Evolutionary conservation across 2,329 filamentous ascomycete genomes (phyloP), one percentile per base, ranked within the genome.

Genomic region (Apiospora aurea): DNA sequence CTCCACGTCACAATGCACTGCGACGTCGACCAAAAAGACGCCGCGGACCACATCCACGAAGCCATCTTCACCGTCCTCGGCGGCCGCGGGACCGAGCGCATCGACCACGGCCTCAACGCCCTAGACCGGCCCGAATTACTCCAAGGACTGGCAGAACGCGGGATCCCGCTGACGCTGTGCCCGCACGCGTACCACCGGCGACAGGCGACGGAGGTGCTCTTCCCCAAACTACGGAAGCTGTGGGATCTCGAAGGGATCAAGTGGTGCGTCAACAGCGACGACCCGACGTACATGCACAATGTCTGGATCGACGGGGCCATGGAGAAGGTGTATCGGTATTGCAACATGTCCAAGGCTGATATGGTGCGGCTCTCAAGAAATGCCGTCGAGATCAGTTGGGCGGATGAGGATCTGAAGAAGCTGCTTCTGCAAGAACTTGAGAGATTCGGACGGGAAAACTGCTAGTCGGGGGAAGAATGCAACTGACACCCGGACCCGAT

Each of bases 251-350:
- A 78, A 7, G 85, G 84, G 0, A 81, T 87, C n/a, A 83, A 82
- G 64, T 80, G 87, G 67, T 83, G 83, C 69, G 83, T 94, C 79
- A 94, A 94, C 81, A 92, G 90, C 75, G 92, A 94, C 78, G 91
- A 94, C 78, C 92, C 92, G 72, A 91, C 91, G 14, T 94, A 94
- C 78, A 84, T 87, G 79, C 83, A 87, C 72, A 81, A 87, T 72
- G 83, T 85, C 47, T 88, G 85, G 85, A 78, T 87, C 38, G 78
- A 83, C 72, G 83, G 85, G 14, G 86, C 86, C 70, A 77, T 87
- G 80, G 79, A 84, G 69, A 81, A 87, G 75, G 79, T 81, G 8
- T 82, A 83, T 70, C 80, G 78, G 4, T 82, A 84, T 67, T 85
- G 85, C 71, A 72, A 71, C 0, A 80, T 88, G 26, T 80, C 74